Base-by-base conservation (phyloP, 371 early-diverging fungal genomes). In the Phascolomyces articulosus region DNA sequence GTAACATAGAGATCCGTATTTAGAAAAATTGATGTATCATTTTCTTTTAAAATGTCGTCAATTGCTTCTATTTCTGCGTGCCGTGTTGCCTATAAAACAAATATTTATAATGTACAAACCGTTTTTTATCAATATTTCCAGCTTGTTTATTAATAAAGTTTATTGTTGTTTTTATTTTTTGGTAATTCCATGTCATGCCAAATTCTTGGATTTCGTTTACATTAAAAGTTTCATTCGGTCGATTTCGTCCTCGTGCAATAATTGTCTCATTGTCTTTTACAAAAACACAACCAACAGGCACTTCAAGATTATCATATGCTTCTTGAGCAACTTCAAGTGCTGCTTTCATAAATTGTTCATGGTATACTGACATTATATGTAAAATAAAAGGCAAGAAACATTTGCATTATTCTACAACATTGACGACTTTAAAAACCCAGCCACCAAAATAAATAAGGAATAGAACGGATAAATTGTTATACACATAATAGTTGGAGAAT, bases 281-380 rank as follows among this genome's bases (percentile, higher is more conserved):
- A 79, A 98, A 90, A 0, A 98, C 95, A 71, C 99, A 99, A n/a
- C 99, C 99, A 4, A 99, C 98, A 8, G 99, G 99, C 0, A 99
- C 98, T 82, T 99, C 99, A 9, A 88, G 78, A 26, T 79, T 77
- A 7, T 87, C 79, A 57, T 91, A 91, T 0, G 99, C 99, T 66
- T 95, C 94, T 65, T 95, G 77, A n/a, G 83, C 83, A n/a, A 79
- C 75, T 10, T 70, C 44, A n/a, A 82, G 57, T 2, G 83, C 83
- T 31, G 70, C 73, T 55, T 57, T 61, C 78, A 82, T 82, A 58
- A 67, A 75, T n/a, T 57, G 57, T 21, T 75, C 72, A 59, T 78
- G 60, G 60, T 82, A 79, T 21, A 58, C 29, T n/a, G 67, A 66
- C 66, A 66, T 66, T 66, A n/a, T 18, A 38, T 18, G 44, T 18